These are phyloP conservation scores for Mallotus nudiflorus DNA, from an alignment of 345 rosid genomes.

Conservation along the genomic window DNA sequence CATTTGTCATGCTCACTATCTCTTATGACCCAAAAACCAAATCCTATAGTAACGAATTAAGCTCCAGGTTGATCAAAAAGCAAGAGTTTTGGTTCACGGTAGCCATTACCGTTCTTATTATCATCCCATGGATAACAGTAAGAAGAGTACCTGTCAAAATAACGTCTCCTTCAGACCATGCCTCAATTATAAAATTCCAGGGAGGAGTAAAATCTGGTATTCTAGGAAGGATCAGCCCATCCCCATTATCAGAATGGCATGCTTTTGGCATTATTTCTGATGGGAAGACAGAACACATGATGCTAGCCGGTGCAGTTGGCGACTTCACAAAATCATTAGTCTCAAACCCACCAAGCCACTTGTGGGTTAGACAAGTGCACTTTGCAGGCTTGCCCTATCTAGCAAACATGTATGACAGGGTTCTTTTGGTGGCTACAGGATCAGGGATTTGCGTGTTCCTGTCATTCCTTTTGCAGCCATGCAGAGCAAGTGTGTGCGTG, in stretches of 20 bases:
- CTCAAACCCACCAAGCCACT: conserved; percentile 61
- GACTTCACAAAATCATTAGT: conserved; percentile 75
- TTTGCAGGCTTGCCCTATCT: conserved; percentile 83
- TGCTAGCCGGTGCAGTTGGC: conserved; percentile 90
- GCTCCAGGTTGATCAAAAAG: conserved; percentile 41
- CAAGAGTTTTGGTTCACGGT: conserved; percentile 84
- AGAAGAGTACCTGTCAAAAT: conserved; percentile 57
- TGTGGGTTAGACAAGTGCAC: conserved; percentile 78
- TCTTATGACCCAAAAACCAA: conserved; percentile 61
- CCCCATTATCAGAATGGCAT: conserved; percentile 91
- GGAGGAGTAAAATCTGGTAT: conserved; percentile 78
- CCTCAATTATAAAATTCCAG: conserved; percentile 63
- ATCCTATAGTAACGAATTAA: conserved; percentile 47
- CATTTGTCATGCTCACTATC: conserved; percentile 51
- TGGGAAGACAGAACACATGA: conserved; percentile 72
- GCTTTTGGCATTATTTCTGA: conserved; percentile 84
- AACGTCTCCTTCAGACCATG: conserved; percentile 69
- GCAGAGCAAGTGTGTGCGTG: conserved; percentile 54
- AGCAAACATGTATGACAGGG: conserved; percentile 68
- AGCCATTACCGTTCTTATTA: conserved; percentile 52
- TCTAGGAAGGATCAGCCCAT: conserved; percentile 86
- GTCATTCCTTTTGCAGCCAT: conserved; percentile 71
- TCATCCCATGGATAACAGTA: conserved; percentile 74
- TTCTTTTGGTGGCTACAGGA: conserved; percentile 76
- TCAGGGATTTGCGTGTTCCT: conserved; percentile 84